phyloP scores from a whole-genome alignment of 441 rosid species.

The Eutrema salsugineum region DNA sequence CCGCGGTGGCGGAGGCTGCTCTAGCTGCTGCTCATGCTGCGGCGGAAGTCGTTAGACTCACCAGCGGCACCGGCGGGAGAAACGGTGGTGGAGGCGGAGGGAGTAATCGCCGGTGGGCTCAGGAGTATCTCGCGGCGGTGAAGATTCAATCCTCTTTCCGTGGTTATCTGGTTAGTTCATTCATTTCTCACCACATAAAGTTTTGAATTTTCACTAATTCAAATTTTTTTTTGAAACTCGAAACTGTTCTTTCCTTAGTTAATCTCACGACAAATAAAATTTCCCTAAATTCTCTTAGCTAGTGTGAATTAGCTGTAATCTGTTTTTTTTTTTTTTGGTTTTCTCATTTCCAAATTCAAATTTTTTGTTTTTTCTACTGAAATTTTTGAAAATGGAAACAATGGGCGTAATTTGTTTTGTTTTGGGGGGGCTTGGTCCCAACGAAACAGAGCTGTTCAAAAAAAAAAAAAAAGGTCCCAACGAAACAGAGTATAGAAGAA shows the following conservation, averaged over 20 bases:
- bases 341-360: not conserved
- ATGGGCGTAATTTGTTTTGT: not conserved
- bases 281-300: not conserved
- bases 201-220: not conserved
- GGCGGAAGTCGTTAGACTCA: conserved; percentile 64
- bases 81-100: conserved; percentile 6
- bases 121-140: conserved; percentile 36
- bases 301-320: conserved; percentile 3
- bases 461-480: no score
- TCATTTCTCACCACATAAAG: not conserved
- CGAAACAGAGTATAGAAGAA: conserved; percentile 18
- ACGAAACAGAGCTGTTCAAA: no score
- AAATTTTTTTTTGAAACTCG: not conserved
- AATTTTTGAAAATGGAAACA: not conserved
- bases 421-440: conserved; percentile 8
- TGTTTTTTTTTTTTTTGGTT: not conserved
- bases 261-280: not conserved
- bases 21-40: conserved; percentile 73
- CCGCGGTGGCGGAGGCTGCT: conserved; percentile 73
- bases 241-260: not conserved
- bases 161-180: conserved; percentile 64
- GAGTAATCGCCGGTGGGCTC: conserved; percentile 34
- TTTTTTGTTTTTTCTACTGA: not conserved
- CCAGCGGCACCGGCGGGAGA: conserved; percentile 33
- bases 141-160: conserved; percentile 66